A percentile compares a stretch with the other conserved stretches of the same genome.
Conservation (phyloP, 2,329 filamentous ascomycete genomes). For the Claviceps digitariae region DNA sequence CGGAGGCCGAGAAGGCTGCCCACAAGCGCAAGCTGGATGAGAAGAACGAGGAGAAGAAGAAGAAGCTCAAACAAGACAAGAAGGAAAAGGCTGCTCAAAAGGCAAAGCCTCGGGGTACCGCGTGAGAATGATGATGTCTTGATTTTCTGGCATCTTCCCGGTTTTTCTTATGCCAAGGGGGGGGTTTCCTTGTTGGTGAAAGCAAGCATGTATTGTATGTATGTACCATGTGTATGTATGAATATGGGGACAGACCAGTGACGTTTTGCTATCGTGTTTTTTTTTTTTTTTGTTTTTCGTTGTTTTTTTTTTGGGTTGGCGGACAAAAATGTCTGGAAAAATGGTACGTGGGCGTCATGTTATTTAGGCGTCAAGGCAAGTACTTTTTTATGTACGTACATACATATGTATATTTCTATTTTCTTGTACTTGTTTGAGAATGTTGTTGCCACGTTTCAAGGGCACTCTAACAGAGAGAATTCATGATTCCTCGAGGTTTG, state of each 20-base stretch:
- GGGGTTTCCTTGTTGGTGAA: neutral
- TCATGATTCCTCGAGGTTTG: too few relatives aligned
- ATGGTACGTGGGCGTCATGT: neutral
- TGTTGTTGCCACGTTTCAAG: too few relatives aligned
- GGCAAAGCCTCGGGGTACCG: slow-evolving; percentile 62
- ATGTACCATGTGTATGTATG: too few relatives aligned
- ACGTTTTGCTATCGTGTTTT: neutral
- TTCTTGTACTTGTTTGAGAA: too few relatives aligned
- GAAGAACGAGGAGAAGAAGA: slow-evolving; percentile 84
- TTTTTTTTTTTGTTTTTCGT: too few relatives aligned
- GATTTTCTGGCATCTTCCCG: neutral
- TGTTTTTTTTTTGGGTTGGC: neutral
- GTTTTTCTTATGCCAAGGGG: too few relatives aligned
- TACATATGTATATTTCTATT: too few relatives aligned
- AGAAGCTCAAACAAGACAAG: slow-evolving; percentile 86
- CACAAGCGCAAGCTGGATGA: slow-evolving; percentile 91
- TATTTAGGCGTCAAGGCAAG: neutral
- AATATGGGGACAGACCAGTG: neutral
- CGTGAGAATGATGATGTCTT: slow-evolving; percentile 15
- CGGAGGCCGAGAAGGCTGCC: slow-evolving; percentile 68
- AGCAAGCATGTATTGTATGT: neutral
- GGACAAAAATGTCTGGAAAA: neutral
- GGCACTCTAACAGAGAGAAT: too few relatives aligned
- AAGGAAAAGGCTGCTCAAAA: slow-evolving; percentile 92
- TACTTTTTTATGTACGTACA: too few relatives aligned